Evolutionary conservation across 495 filamentous ascomycete genomes (phyloP).

Genomic region (Terfezia boudieri): DNA sequence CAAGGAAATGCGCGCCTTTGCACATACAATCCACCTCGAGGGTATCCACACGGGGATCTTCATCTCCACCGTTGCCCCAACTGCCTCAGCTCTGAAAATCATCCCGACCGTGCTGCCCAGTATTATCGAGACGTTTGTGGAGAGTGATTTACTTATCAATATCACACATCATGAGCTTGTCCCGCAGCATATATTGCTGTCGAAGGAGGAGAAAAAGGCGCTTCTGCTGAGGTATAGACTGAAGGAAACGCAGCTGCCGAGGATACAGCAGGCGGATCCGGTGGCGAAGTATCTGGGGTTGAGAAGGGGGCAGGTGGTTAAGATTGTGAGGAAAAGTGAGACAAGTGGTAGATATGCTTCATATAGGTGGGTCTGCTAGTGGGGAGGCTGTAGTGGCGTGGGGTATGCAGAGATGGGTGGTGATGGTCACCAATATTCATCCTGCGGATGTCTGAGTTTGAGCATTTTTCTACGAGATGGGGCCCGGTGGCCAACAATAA

Average conservation of each 20-base stretch:
- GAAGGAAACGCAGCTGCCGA: conserved; percentile 89
- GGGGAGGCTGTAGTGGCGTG: not conserved
- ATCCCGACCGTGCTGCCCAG: conserved; percentile 45
- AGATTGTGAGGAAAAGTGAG: conserved; percentile 75
- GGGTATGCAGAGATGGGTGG: not conserved
- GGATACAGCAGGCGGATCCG: conserved; percentile 77
- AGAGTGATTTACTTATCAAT: conserved; percentile 89
- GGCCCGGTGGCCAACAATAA: no score
- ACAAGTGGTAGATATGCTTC: conserved; percentile 62
- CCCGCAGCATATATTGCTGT: conserved; percentile 76
- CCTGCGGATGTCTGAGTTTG: no score
- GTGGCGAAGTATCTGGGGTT: conserved; percentile 82
- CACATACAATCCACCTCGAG: conserved; percentile 48
- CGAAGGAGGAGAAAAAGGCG: conserved; percentile 64
- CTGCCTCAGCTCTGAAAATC: conserved; percentile 62
- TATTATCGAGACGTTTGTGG: conserved; percentile 81
- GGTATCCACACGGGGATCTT: conserved; percentile 78
- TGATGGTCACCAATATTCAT: no score
- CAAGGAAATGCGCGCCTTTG: conserved; percentile 75
- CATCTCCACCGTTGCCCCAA: conserved; percentile 59
- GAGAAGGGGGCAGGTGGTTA: conserved; percentile 85
- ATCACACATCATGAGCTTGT: conserved; percentile 97
- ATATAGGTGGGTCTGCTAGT: conserved; percentile 24
- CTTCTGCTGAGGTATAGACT: conserved; percentile 73
- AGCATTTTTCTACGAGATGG: no score